Evolutionary conservation across 2,329 filamentous ascomycete species (phyloP), one percentile per base, ranked within the genome.

Genomic region (Blastomyces emzantsi): DNA sequence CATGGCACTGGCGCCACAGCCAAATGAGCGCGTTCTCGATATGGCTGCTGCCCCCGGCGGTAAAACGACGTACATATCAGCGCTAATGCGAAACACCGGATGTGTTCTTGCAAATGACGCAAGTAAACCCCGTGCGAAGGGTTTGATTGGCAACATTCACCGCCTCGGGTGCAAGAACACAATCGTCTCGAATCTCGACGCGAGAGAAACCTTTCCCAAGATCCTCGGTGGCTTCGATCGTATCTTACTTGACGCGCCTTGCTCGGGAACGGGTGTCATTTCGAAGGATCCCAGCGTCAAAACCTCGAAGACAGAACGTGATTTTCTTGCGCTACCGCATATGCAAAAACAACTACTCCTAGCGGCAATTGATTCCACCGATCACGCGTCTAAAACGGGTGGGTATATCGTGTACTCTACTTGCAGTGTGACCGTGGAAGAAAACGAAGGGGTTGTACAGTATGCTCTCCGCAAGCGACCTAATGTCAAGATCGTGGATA

Each of bases 331-430:
- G 72, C 85, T 99, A 61, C 92, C 94, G 0, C 94, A 99, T 77
- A 85, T 91, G 65, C 94, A 99, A 77, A 97, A 97, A 77, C 92
- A 97, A 78, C 83, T 99, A 63, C 81, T 99, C 15, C 85, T 99
- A 36, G 86, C 92, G 8, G 94, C 94, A 59, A 96, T 99, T 67
- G 94, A 99, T 79, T 96, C 90, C 0, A 90, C 95, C 19, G 92
- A 97, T 75, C 92, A 97, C 74, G 81, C 86, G 60, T 92, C 88
- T 76, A 95, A 95, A 77, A 96, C 92, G 0, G 94, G 94, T 62
- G 94, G 94, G 61, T 97, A 93, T 78, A 83, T 99, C 63, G 92
- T 97, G 67, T 97, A 99, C 81, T 97, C 93, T 22, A 99, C 94
- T 30, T 99, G 94, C 78, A 92, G 88, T 67, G 93, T 97, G 52